Base-by-base conservation (phyloP, 2,329 filamentous ascomycete genomes). In the Escovopsis sp. region DNA sequence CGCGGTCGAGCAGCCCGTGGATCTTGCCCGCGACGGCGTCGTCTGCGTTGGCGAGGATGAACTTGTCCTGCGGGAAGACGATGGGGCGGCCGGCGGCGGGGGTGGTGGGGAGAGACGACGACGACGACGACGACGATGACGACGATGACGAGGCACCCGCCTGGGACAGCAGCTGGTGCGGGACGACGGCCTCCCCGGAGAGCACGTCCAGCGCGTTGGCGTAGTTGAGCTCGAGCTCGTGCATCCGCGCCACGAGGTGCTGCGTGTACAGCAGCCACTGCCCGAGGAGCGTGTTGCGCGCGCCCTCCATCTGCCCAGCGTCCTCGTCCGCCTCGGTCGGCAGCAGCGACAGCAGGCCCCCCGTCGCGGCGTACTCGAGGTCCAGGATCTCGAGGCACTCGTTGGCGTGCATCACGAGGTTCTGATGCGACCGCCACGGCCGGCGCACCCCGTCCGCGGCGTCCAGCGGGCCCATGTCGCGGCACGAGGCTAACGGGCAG, bases 361-460 rank as follows among this genome's bases (percentile, higher is more conserved):
- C 72, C 26, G 67, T 65, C 18, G 62, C 56, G 30, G 61, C 60
- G 44, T 66, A 70, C 48, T 75, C 70, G 46, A 75, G 68, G 43
- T 76, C 72, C 6, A 76, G 61, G 2, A 68, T 57, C 53, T 75
- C 70, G 5, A 76, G 63, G 34, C 70, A 68, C 39, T 66, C 61
- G 46, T 76, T 75, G 39, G 71, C 70, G 47, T 76, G 72, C 55
- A 62, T 58, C 19, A 72, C 53, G 13, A 76, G 59, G 23, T 58
- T 59, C 41, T 63, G 55, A 41, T 71, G 66, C 35, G 55, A 61
- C 33, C 58, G 56, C 38, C 62, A 68, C 4, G 62, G 65, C 27
- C 45, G 50, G 9, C 38, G 44, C 27, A 34, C 10, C 3, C 32
- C 33, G 29, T 39, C 46, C 39, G 33, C 41, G 21, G 40, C 41